phyloP scores from a whole-genome alignment of 164 flowering plant species.

The Cinnamomum chago region DNA sequence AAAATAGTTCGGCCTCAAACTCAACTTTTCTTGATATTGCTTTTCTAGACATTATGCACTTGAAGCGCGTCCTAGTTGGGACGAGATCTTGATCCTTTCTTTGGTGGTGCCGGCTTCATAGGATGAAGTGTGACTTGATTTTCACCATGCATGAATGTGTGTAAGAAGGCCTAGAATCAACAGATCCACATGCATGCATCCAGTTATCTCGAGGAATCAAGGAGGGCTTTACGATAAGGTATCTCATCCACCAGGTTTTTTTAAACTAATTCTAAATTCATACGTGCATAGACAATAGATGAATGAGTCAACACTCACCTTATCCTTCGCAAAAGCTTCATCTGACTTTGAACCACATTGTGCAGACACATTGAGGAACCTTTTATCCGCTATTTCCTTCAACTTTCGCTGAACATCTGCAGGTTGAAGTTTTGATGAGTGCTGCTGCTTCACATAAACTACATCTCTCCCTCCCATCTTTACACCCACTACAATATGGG shows the following conservation, averaged over 20 bases:
- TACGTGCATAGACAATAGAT: background rate
- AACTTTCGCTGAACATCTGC: conserved; percentile 79
- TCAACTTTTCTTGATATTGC: too few species aligned
- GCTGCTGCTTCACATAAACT: conserved; percentile 80
- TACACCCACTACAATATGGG: conserved; percentile 86
- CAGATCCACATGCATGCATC: background rate
- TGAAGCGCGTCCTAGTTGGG: too few species aligned
- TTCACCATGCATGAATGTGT: too few species aligned
- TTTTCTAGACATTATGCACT: too few species aligned
- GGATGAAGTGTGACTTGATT: too few species aligned
- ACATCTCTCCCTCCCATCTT: conserved; percentile 98
- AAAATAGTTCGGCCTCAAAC: too few species aligned
- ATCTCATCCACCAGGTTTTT: background rate
- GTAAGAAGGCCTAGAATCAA: background rate
- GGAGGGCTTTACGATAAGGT: background rate
- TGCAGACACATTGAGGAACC: conserved; percentile 57
- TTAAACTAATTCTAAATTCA: background rate
- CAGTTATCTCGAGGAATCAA: background rate
- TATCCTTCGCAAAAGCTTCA: conserved; percentile 42
- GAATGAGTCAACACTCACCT: conserved; percentile 40
- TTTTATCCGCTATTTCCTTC: conserved; percentile 83
- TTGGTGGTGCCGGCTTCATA: too few species aligned
- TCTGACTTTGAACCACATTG: conserved; percentile 39
- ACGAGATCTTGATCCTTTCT: too few species aligned
- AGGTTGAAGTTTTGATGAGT: conserved; percentile 77